Conservation (phyloP, 176 grass and related monocot species). For the Ananas comosus region DNA sequence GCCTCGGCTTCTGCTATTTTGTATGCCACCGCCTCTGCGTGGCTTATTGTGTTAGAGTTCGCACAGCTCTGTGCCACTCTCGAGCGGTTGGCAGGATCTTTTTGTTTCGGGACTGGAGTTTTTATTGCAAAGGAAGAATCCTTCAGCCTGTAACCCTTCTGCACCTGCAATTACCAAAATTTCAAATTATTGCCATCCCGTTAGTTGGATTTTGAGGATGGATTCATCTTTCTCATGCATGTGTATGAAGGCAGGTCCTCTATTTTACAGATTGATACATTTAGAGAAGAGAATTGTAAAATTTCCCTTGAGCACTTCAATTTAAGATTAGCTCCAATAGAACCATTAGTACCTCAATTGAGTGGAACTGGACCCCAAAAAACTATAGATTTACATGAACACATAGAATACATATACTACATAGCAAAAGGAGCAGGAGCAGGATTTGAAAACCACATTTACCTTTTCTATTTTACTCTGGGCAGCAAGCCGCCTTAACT, state of each 20-base stretch:
- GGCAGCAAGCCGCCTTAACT: slow-evolving; percentile 60
- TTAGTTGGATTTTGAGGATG: slow-evolving; percentile 14
- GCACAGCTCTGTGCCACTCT: slow-evolving; percentile 29
- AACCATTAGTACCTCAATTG: too few relatives aligned
- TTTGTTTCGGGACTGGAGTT: slow-evolving; percentile 52
- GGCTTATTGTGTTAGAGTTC: slow-evolving; percentile 8
- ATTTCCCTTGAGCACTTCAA: too few relatives aligned
- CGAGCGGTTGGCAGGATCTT: slow-evolving; percentile 31
- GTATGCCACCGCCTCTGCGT: slow-evolving; percentile 42
- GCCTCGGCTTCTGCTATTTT: slow-evolving; percentile 77
- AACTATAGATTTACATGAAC: not conserved
- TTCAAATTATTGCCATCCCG: slow-evolving; percentile 16
- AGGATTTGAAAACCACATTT: slow-evolving; percentile 9
- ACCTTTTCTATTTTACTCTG: slow-evolving; percentile 94
- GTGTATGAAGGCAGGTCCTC: not conserved
- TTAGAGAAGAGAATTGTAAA: not conserved
- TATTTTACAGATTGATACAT: not conserved
- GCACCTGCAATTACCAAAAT: slow-evolving; percentile 35
- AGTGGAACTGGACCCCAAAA: too few relatives aligned
- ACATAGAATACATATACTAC: not conserved
- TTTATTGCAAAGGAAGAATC: slow-evolving; percentile 45
- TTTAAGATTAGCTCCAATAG: too few relatives aligned
- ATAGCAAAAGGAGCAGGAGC: slow-evolving; percentile 6
- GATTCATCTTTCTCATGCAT: slow-evolving; percentile 10
- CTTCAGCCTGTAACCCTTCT: slow-evolving; percentile 61